Evolutionary conservation across 1,139 yeast genomes (phyloP).

Genomic region (Kodamaea sp.): DNA sequence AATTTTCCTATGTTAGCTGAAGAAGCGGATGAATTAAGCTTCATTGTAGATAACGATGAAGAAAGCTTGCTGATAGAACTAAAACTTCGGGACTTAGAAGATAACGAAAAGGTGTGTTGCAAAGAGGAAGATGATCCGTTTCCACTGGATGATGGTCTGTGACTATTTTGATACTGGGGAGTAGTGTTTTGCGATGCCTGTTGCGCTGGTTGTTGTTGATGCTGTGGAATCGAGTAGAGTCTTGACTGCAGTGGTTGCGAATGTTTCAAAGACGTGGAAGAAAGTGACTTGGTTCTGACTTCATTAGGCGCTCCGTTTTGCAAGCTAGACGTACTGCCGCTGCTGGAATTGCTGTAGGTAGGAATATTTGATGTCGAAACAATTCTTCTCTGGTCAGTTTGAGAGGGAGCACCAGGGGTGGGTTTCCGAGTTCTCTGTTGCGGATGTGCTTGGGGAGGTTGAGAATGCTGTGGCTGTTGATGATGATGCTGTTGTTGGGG

Average conservation of each 20-base stretch:
- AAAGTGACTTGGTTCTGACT: constrained; percentile 18
- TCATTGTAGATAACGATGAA: constrained; percentile 42
- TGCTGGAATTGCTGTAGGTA: constrained; percentile 4
- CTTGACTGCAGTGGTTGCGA: constrained; percentile 12
- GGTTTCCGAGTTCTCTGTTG: constrained; percentile 4
- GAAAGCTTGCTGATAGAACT: constrained; percentile 46
- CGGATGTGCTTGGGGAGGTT: constrained; percentile 1
- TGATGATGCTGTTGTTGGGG: constrained; percentile 3
- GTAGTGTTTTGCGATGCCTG: not conserved
- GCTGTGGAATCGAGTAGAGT: constrained; percentile 10
- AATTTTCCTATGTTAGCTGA: constrained; percentile 20
- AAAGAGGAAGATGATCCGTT: constrained; percentile 24
- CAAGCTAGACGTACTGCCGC: not conserved
- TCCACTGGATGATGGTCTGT: constrained; percentile 19
- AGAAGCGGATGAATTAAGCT: constrained; percentile 39
- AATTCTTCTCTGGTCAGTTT: constrained; percentile 14
- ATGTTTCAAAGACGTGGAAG: constrained; percentile 15
- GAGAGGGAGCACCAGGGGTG: not conserved
- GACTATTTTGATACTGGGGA: constrained; percentile 5
- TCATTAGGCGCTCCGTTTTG: constrained; percentile 7
- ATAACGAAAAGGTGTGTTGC: constrained; percentile 40
- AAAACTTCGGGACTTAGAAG: constrained; percentile 47
- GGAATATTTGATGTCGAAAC: constrained; percentile 17
- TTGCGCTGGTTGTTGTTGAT: constrained; percentile 8
- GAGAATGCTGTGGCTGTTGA: constrained; percentile 3